Evolutionary conservation across 441 rosid genomes (phyloP).

Genomic region (Sinapis alba): DNA sequence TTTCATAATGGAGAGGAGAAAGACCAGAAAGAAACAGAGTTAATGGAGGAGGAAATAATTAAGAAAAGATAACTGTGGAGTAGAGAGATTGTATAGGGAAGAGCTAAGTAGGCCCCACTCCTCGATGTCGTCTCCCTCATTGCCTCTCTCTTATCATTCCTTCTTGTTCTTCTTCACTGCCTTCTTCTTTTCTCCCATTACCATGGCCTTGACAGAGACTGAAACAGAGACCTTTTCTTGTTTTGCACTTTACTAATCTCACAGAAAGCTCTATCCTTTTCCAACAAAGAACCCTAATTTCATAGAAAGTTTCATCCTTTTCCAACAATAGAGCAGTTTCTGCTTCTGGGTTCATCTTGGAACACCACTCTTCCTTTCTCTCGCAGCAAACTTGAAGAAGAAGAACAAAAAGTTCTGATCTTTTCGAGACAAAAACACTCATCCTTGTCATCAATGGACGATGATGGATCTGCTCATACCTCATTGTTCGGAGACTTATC

Average conservation of each 20-base stretch:
- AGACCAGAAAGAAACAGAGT: slow-evolving; percentile 23
- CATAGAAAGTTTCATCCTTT: background rate
- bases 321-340: background rate
- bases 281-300: slow-evolving; percentile 3
- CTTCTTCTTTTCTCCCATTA: background rate
- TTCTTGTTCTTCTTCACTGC: background rate
- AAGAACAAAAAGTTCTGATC: background rate
- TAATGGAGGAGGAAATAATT: slow-evolving; percentile 14
- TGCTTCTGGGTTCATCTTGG: slow-evolving; percentile 7
- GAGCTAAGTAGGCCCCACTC: slow-evolving; percentile 27
- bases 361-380: background rate
- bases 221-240: background rate
- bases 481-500: slow-evolving; percentile 40
- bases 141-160: slow-evolving; percentile 16
- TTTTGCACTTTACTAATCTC: slow-evolving; percentile 11
- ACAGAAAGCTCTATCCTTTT: background rate
- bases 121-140: slow-evolving; percentile 12
- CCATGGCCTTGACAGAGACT: background rate
- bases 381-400: background rate
- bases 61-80: background rate
- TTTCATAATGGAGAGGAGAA: slow-evolving; percentile 3
- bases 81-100: slow-evolving; percentile 30
- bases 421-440: background rate
- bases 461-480: slow-evolving; percentile 41
- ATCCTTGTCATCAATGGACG: slow-evolving; percentile 34